phyloP scores from a whole-genome alignment of 257 asterid genomes.

The Echium plantagineum region DNA sequence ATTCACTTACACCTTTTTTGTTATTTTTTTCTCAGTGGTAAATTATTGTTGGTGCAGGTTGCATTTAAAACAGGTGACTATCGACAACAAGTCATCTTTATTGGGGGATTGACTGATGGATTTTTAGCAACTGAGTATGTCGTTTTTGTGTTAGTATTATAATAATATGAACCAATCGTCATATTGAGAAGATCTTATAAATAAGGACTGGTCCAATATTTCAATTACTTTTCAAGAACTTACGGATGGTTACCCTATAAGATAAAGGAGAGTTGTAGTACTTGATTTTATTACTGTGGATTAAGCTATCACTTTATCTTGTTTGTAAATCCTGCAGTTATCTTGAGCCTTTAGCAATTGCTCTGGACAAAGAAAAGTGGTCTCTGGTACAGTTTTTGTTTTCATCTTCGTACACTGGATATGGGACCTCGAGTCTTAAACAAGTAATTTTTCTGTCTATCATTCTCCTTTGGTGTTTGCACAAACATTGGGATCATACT shows the following conservation, averaged over 20 bases:
- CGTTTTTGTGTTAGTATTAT: constrained; percentile 1
- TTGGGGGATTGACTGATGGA: constrained; percentile 92
- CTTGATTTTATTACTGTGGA: background rate
- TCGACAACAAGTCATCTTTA: constrained; percentile 78
- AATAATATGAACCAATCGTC: background rate
- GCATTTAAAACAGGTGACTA: constrained; percentile 92
- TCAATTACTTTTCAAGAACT: background rate
- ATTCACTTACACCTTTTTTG: background rate
- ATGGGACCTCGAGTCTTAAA: constrained; percentile 89
- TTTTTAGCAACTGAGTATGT: constrained; percentile 92
- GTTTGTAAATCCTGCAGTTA: constrained; percentile 42
- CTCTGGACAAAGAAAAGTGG: constrained; percentile 89
- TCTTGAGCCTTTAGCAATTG: constrained; percentile 82
- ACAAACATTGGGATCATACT: background rate
- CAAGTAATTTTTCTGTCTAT: constrained; percentile 39
- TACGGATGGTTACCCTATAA: background rate
- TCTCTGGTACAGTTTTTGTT: constrained; percentile 86
- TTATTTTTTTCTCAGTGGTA: constrained; percentile 1
- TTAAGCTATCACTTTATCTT: constrained; percentile 17
- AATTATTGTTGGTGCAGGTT: constrained; percentile 41
- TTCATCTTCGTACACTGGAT: constrained; percentile 89
- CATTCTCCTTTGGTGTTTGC: constrained; percentile 6
- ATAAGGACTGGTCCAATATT: background rate
- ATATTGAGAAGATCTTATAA: background rate
- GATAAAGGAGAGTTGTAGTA: background rate